Base-by-base conservation (phyloP, 129 eudicot species). In the Flaveria ramosissima region DNA sequence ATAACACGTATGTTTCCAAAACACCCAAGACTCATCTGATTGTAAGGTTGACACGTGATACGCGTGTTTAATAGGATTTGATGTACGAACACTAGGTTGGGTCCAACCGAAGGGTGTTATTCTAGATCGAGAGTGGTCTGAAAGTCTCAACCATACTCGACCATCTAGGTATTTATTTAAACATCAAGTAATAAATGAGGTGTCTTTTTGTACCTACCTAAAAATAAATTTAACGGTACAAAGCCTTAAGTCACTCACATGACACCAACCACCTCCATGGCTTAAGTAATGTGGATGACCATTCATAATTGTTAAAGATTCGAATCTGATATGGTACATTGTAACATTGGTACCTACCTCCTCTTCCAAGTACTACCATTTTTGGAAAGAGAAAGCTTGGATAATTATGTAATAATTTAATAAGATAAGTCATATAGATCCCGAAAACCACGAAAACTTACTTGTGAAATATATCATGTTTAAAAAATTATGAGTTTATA, bases 281-380 rank as follows among this genome's bases (percentile, higher is more conserved):
- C 9, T 21, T 57, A 57, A 57, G 10, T 57, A 57, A 20, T 2
- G 0, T 2, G 15, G 17, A 56, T 19, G 30, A 20, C 53, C 43
- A 20, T 8, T 27, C 68, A 14, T 27, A 27, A 62, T 62, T 26
- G 15, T 27, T 0, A 9, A 62, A 62, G 68, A 62, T 62, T 62
- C 68, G 20, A 62, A 27, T 27, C 20, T 27, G 68, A 62, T 62
- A 62, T 62, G 68, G 11, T 21, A 57, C 64, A 20, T 20, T 62
- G 68, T 19, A 9, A 57, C 64, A 20, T 20, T 20, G 15, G 15
- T 62, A 62, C 68, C 68, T 62, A 62, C 68, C 68, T 13, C 21
- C 43, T 19, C 62, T 56, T 7, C 42, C 43, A 57, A 57, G 16
- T 57, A 57, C 16, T 6, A n/a, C 27, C 27, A 13, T 19, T 17